Evolutionary conservation across 257 asterid species (phyloP).

Genomic region (Forsythia suspensa): DNA sequence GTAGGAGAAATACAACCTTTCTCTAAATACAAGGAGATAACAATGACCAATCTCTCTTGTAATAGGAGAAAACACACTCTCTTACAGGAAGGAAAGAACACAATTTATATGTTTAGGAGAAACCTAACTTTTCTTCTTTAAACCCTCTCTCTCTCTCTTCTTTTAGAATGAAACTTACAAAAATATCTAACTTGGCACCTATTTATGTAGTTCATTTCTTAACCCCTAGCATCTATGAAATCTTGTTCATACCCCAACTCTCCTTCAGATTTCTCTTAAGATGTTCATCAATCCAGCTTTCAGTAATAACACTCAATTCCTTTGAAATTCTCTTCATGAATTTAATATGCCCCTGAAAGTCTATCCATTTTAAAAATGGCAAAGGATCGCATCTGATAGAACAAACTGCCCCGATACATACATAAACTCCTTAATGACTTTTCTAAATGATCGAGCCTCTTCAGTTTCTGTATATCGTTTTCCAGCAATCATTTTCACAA

Average conservation of each 20-base stretch:
- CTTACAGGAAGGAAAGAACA: too few species aligned
- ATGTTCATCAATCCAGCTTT: slow-evolving; percentile 47
- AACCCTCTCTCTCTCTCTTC: too few species aligned
- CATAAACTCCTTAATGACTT: slow-evolving; percentile 37
- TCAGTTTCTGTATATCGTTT: slow-evolving; percentile 24
- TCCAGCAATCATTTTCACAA: slow-evolving; percentile 46
- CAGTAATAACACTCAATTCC: slow-evolving; percentile 33
- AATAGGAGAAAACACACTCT: too few species aligned
- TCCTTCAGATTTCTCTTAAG: not conserved
- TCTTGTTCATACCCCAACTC: slow-evolving; percentile 26
- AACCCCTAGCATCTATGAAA: slow-evolving; percentile 63
- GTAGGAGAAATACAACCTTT: too few species aligned
- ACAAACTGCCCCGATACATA: slow-evolving; percentile 34
- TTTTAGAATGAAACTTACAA: too few species aligned
- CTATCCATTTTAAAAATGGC: slow-evolving; percentile 42
- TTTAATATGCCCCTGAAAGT: slow-evolving; percentile 40
- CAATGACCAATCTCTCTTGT: too few species aligned
- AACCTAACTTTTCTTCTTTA: too few species aligned
- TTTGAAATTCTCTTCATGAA: slow-evolving; percentile 39
- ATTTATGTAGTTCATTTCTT: too few species aligned
- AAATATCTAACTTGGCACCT: too few species aligned
- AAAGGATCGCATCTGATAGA: slow-evolving; percentile 36
- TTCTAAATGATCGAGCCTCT: slow-evolving; percentile 25
- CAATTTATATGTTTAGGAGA: too few species aligned
- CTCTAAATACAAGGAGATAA: too few species aligned